Percentiles rank a stretch among this genome's conserved stretches.
These are phyloP conservation scores for Phytophthora hybrid DNA, from an alignment of 352 stramenopile species.

Conservation along the genomic window DNA sequence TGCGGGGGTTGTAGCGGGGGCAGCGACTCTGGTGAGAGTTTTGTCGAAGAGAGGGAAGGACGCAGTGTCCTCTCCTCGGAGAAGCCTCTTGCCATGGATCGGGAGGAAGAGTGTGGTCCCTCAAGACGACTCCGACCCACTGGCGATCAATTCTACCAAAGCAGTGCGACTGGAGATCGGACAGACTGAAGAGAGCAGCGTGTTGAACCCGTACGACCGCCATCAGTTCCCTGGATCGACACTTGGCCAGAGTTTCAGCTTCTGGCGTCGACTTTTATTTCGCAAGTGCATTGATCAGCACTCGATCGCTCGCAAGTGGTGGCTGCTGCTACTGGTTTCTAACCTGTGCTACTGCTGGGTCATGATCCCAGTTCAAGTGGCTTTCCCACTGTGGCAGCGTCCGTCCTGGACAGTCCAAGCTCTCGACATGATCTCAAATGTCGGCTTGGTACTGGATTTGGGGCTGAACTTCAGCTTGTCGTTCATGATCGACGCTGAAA, in stretches of 20 bases:
- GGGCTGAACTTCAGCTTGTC: constrained; percentile 71
- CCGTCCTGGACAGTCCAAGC: constrained; percentile 43
- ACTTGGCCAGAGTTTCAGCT: background rate
- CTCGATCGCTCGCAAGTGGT: constrained; percentile 52
- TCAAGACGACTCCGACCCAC: background rate
- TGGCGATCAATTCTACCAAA: background rate
- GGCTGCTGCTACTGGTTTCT: constrained; percentile 46
- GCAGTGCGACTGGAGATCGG: background rate
- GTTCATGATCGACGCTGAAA: constrained; percentile 60
- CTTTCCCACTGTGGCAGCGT: constrained; percentile 52
- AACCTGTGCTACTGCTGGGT: constrained; percentile 63
- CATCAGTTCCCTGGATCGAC: background rate
- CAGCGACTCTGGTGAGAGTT: constrained; percentile 7
- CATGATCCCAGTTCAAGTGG: constrained; percentile 56
- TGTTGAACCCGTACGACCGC: constrained; percentile 14
- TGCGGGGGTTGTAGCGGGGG: constrained; percentile 11
- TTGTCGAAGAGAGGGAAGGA: constrained; percentile 13
- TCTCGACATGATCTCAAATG: constrained; percentile 47
- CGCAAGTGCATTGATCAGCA: constrained; percentile 57
- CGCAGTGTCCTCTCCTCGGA: background rate
- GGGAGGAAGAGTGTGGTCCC: constrained; percentile 12
- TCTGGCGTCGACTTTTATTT: constrained; percentile 1
- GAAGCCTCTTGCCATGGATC: constrained; percentile 1
- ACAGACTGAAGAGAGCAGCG: background rate
- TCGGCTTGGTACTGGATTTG: constrained; percentile 48